Evolutionary conservation across 2,329 filamentous ascomycete species (phyloP), one percentile per base, ranked within the genome.

Genomic region (Pezizomycotina sp.): DNA sequence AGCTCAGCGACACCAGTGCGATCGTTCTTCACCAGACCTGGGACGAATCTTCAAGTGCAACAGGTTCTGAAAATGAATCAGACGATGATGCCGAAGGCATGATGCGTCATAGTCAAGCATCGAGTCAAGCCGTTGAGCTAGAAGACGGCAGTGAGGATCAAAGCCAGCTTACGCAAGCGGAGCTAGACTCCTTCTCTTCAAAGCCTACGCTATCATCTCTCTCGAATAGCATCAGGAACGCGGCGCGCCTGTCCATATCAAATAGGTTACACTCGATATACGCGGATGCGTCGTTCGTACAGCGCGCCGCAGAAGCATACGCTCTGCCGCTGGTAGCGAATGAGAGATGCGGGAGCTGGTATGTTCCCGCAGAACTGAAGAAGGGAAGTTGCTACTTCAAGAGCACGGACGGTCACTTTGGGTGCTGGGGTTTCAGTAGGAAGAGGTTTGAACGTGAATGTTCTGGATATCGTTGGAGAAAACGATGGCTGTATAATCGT

Each of bases 331-430:
- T 95, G 1, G 64, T 95, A 9, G 83, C 86, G 19, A 98, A 98
- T 54, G 84, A 95, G 62, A 70, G 89, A 42, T 95, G 89, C 56
- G 89, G 89, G 1, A 86, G 80, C 58, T 98, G 89, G 89, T 95
- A 95, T 56, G 77, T 95, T 16, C 59, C 63, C 21, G 75, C 75
- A 0, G 56, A 56, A 5, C 52, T 52, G 16, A 89, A 86, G 57
- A 59, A 55, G 1, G 78, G 70, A 20, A 83, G 78, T 47, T 80
- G 77, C 20, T 98, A 95, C 59, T 98, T 95, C 60, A 98, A 98
- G 64, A 92, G 81, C 58, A 98, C 89, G 2, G 89, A 98, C 59
- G 89, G 89, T 1, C 89, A 98, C 56, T 73, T 74, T 34, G 75
- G 80, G 6, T 74, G 91, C 52, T 98, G 89, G 89, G 70, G 74